A percentile compares a stretch with the other conserved stretches of the same genome.
phyloP scores from a whole-genome alignment of 202 grass and related monocot species.

The Schoenoplectus tabernaemontani region DNA sequence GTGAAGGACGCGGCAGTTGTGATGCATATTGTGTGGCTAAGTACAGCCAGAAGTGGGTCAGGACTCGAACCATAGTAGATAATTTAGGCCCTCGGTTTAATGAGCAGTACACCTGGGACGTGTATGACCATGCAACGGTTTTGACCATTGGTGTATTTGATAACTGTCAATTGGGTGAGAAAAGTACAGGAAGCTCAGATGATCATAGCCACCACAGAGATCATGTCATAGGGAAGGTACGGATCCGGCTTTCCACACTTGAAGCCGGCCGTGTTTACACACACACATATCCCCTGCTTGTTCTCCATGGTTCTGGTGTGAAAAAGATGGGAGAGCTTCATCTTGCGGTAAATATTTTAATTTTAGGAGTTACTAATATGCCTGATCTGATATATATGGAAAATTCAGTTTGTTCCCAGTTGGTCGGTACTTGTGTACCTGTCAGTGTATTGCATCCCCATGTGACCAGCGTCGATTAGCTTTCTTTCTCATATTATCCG shows the following conservation, averaged over 20 bases:
- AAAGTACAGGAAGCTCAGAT: neutral
- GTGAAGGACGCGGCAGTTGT: constrained; percentile 44
- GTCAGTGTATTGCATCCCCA: neutral
- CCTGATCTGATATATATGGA: too few species aligned
- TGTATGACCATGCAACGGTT: constrained; percentile 82
- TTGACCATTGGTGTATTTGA: constrained; percentile 89
- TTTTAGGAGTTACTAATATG: neutral
- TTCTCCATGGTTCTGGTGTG: constrained; percentile 68
- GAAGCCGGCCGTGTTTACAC: constrained; percentile 68
- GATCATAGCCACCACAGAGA: constrained; percentile 37
- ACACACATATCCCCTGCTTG: constrained; percentile 68
- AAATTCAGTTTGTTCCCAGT: neutral
- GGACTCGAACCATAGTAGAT: constrained; percentile 71
- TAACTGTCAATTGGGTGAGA: constrained; percentile 52
- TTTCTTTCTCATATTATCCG: too few species aligned
- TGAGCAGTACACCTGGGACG: constrained; percentile 97
- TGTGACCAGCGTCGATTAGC: neutral
- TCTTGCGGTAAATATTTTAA: constrained; percentile 39
- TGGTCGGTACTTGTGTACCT: neutral
- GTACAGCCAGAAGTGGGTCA: constrained; percentile 95
- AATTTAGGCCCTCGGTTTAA: constrained; percentile 61
- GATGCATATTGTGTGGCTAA: constrained; percentile 95
- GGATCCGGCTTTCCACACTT: constrained; percentile 82
- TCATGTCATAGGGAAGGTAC: constrained; percentile 58
- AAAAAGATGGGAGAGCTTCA: constrained; percentile 96